These are phyloP conservation scores for Dacryopinax spathularia DNA, from an alignment of 768 basidiomycete genomes.

Conservation along the genomic window DNA sequence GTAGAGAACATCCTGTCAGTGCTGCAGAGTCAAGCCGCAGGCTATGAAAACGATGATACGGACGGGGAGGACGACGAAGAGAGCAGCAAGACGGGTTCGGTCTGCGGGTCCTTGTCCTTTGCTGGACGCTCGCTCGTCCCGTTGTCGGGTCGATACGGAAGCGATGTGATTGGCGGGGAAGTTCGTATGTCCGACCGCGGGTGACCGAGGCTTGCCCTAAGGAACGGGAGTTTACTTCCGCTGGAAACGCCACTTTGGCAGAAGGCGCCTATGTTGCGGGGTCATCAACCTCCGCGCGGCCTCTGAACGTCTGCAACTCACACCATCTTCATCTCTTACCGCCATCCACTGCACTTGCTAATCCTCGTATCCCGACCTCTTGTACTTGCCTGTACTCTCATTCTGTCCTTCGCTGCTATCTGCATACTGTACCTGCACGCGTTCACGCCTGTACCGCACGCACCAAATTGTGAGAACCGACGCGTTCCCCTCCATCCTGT, in stretches of 20 bases:
- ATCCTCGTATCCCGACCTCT: neutral
- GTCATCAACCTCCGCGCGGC: neutral
- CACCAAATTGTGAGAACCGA: neutral
- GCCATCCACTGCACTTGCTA: neutral
- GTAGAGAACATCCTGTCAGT: constrained; percentile 1
- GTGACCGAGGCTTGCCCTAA: neutral
- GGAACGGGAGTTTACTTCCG: neutral
- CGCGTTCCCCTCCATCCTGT: neutral
- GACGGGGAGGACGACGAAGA: neutral
- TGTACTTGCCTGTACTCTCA: neutral
- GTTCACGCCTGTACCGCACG: neutral
- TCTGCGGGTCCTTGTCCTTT: neutral
- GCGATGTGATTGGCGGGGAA: neutral
- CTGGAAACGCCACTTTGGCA: neutral
- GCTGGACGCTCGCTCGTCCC: neutral
- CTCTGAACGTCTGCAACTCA: neutral
- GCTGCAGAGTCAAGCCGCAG: neutral
- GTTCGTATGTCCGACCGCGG: neutral
- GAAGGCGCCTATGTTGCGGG: neutral
- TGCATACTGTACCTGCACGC: neutral
- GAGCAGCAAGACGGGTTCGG: neutral
- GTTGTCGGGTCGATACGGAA: constrained; percentile 1
- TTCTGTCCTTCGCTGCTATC: neutral
- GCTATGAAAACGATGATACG: neutral
- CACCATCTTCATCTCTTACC: neutral